Evolutionary conservation across 2,329 filamentous ascomycete genomes (phyloP), one percentile per base, ranked within the genome.

Genomic region (Phyllosticta ampelicida): DNA sequence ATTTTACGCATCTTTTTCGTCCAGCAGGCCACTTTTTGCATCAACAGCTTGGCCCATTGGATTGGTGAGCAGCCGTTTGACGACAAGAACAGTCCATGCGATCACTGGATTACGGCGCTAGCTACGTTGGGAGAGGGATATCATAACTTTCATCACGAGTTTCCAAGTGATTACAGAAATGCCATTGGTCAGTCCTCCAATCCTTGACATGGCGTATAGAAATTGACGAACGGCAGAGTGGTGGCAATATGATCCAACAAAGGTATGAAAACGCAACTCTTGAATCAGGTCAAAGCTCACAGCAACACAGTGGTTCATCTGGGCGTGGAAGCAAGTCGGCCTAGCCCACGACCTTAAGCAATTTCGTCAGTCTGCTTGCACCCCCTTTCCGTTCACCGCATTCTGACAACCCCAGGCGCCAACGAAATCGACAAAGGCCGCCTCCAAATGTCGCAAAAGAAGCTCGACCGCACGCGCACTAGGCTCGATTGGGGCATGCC

Each of bases 111-210:
- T 74, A 95, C 89, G 48, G 89, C 89, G 51, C 76, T 95, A 18
- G 85, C 90, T 65, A 95, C 89, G 50, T 85, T 95, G 20, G 89
- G 89, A 53, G 89, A 91, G 75, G 89, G 89, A 28, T 95, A 95
- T 78, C 89, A 95, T 81, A 95, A 95, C 81, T 95, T 95, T 81
- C 89, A 95, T 77, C 89, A 95, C 80, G 89, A 95, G 74, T 95
- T 95, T 76, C 90, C 90, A 57, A 92, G 88, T 10, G 89, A 95
- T 74, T 95, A 94, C 83, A 88, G 89, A 71, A 95, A 95, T 71
- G 89, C 89, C 62, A 92, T 94, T 65, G 80, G 58, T 60, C 3
- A 51, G 52, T 51, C 1, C 6, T 28, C 9, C 5, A 3, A 30
- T 21, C 9, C n/a, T 10, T 30, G 51, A 26, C 23, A 1, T 9